These are phyloP conservation scores for Uronychia binucleata DNA, from an alignment of 73 alveolate genomes.

Conservation along the genomic window DNA sequence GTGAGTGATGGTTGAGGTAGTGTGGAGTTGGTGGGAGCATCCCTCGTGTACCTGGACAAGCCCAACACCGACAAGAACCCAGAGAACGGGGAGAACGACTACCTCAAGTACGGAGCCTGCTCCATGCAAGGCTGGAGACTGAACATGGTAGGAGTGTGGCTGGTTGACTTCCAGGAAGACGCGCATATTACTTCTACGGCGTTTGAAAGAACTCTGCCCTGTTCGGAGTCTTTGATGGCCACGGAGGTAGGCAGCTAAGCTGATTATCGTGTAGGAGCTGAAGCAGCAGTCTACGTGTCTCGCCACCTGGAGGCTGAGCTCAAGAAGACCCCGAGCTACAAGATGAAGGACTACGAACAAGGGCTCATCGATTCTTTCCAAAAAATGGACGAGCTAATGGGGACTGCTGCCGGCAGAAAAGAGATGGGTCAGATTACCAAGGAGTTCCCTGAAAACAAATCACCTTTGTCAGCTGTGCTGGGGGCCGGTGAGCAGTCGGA, in stretches of 20 bases:
- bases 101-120: constrained; percentile 68
- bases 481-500: background rate
- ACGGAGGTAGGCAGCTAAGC: constrained; percentile 61
- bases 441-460: constrained; percentile 22
- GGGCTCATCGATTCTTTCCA: constrained; percentile 72
- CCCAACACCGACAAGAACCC: constrained; percentile 60
- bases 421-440: constrained; percentile 28
- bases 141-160: constrained; percentile 60
- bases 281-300: constrained; percentile 84
- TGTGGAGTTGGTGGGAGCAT: constrained; percentile 61
- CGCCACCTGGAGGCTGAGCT: constrained; percentile 87
- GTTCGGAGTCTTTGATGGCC: constrained; percentile 87
- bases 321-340: constrained; percentile 48
- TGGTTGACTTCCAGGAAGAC: constrained; percentile 50
- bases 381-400: constrained; percentile 71
- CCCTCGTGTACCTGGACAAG: constrained; percentile 58
- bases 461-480: background rate
- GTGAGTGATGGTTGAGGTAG: too few species aligned
- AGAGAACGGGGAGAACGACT: constrained; percentile 50
- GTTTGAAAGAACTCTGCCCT: constrained; percentile 36
- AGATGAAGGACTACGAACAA: constrained; percentile 59
- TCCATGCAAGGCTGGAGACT: constrained; percentile 92
- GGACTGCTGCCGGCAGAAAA: constrained; percentile 53
- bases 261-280: constrained; percentile 87
- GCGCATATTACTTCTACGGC: constrained; percentile 55